Conservation (phyloP, 169 alveolate species). For the Eimeria tenella region DNA sequence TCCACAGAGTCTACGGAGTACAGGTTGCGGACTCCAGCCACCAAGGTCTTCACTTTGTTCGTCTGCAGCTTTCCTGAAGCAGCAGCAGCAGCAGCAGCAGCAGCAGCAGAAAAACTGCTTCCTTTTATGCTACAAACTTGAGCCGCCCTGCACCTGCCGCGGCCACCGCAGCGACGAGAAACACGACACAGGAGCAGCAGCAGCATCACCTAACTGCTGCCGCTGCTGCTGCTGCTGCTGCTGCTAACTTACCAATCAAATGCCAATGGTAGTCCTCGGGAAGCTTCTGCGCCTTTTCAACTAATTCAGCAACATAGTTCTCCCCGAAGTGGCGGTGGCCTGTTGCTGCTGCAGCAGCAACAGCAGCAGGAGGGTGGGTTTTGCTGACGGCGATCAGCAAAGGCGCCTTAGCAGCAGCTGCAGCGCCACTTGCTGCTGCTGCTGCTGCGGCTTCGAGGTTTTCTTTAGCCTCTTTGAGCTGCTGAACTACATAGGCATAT, state of each 20-base stretch:
- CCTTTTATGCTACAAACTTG: too few species aligned
- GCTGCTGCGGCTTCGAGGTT: neutral
- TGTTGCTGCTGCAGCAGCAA: slow-evolving; percentile 80
- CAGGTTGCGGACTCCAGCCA: slow-evolving; percentile 83
- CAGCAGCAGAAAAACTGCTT: too few species aligned
- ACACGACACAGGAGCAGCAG: too few species aligned
- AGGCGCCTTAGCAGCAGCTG: slow-evolving; percentile 9
- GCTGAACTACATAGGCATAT: neutral
- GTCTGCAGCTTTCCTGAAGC: slow-evolving; percentile 88
- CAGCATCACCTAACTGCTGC: too few species aligned
- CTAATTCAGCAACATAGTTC: slow-evolving; percentile 93
- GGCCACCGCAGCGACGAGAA: too few species aligned
- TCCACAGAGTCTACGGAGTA: slow-evolving; percentile 92
- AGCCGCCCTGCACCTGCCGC: too few species aligned
- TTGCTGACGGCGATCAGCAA: slow-evolving; percentile 67
- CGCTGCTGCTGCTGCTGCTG: neutral
- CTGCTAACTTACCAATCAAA: slow-evolving; percentile 88
- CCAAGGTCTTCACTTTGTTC: slow-evolving; percentile 90
- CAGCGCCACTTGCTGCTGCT: slow-evolving; percentile 34
- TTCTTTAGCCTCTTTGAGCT: neutral
- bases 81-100: too few species aligned
- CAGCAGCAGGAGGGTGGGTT: slow-evolving; percentile 57
- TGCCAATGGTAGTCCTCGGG: slow-evolving; percentile 94
- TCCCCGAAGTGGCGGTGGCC: slow-evolving; percentile 94
- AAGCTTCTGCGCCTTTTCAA: slow-evolving; percentile 84